Evolutionary conservation across 306 rosid species (phyloP), one percentile per base, ranked within the genome.

Genomic region (Citrullus colocynthis): DNA sequence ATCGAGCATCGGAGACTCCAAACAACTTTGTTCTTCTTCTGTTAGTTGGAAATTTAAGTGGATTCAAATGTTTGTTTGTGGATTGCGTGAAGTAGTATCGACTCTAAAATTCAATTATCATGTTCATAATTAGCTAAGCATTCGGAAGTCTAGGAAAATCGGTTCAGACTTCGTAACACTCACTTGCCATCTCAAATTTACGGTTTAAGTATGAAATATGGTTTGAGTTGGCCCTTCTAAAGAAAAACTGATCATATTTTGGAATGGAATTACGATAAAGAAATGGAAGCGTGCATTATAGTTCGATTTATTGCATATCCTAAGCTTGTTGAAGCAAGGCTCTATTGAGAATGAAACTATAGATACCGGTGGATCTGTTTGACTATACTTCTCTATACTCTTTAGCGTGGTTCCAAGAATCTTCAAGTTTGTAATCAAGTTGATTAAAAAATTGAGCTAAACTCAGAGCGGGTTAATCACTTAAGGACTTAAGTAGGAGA

Each of bases 31-130:
- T 73, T 73, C 2, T 73, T 73, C 12, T 16, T 49, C 15, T 30
- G 16, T 51, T 30, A 73, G 16, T 32, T 32, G 51, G 16, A 28
- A 73, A 51, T 51, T 73, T 32, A 30, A 28, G 41, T 73, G 61
- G 42, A 73, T 73, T 24, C 15, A 16, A 73, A 73, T 73, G 44
- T 51, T 73, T 73, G 77, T 73, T 73, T 51, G 61, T 30, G 61
- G 60, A 51, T 49, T 30, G 15, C 58, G 42, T 51, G 21, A 73
- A 73, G 15, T 8, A 49, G 77, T 30, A 28, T 16, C 44, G 15
- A 73, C 61, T 73, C 77, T 14, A 42, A 13, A 24, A 24, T 71
- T 71, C 76, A 48, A 24, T 15, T 48, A 45, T 51, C 44, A 28
- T 28, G 60, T 72, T 51, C 37, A 5, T 28, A 49, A 72, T 49